These are phyloP conservation scores for Boletellus dicymbophilus DNA, from an alignment of 1,284 basidiomycete species.

Conservation along the genomic window DNA sequence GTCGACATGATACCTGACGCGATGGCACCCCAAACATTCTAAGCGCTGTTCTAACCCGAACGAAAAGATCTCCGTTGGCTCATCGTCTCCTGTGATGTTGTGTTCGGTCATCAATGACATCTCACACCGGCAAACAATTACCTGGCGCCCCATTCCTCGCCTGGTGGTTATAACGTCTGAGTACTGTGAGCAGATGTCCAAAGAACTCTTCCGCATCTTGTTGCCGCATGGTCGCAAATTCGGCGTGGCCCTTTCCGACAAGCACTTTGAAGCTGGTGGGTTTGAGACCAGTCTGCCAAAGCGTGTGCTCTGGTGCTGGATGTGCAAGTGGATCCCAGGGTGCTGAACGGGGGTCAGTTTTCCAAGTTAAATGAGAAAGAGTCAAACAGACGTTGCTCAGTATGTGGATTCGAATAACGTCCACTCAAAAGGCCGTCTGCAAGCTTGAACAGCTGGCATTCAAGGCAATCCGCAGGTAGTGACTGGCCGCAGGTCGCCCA, in stretches of 20 bases:
- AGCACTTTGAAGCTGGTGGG: slow-evolving; percentile 89
- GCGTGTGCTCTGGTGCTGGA: slow-evolving; percentile 41
- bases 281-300: slow-evolving; percentile 86
- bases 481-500: slow-evolving; percentile 65
- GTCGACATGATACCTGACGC: slow-evolving; percentile 91
- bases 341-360: slow-evolving; percentile 18
- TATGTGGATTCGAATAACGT: slow-evolving; percentile 70
- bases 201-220: slow-evolving; percentile 98
- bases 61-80: slow-evolving; percentile 77
- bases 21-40: slow-evolving; percentile 79
- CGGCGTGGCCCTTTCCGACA: slow-evolving; percentile 90
- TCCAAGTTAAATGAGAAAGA: neutral
- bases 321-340: slow-evolving; percentile 35
- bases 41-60: slow-evolving; percentile 88
- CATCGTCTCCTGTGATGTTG: slow-evolving; percentile 31
- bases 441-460: slow-evolving; percentile 94
- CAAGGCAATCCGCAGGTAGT: slow-evolving; percentile 84
- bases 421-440: slow-evolving; percentile 93
- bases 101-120: neutral
- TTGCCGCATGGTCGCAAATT: slow-evolving; percentile 97
- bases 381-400: slow-evolving; percentile 17
- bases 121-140: slow-evolving; percentile 13
- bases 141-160: slow-evolving; percentile 39
- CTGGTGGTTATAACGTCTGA: slow-evolving; percentile 70
- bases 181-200: slow-evolving; percentile 71